A percentile compares a stretch with the other conserved stretches of the same genome.
Conservation (phyloP, 257 asterid genomes). For the Leptodermis oblonga region DNA sequence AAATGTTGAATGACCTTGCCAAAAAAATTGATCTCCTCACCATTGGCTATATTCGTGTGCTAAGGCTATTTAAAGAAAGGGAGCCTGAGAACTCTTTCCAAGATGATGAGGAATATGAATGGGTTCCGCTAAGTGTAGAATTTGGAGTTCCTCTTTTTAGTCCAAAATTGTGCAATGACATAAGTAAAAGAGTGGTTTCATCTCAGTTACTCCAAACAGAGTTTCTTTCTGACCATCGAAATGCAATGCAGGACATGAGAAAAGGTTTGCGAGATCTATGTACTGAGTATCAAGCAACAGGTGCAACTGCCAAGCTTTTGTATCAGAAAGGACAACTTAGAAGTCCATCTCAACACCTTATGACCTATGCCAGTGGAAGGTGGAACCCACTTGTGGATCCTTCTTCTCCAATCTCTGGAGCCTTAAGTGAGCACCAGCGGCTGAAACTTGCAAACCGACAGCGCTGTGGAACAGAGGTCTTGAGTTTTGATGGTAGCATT, state of each 20-base stretch:
- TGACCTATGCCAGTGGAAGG: slow-evolving; percentile 97
- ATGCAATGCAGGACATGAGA: slow-evolving; percentile 86
- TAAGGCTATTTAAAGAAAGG: slow-evolving; percentile 75
- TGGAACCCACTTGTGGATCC: slow-evolving; percentile 96
- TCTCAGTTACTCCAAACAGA: slow-evolving; percentile 90
- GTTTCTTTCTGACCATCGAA: slow-evolving; percentile 65
- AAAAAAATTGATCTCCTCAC: slow-evolving; percentile 71
- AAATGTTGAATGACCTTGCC: slow-evolving; percentile 57
- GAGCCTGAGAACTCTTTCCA: slow-evolving; percentile 42
- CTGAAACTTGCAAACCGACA: slow-evolving; percentile 87
- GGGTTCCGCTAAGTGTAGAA: slow-evolving; percentile 91
- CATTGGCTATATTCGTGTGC: slow-evolving; percentile 74
- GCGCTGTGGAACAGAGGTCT: slow-evolving; percentile 75
- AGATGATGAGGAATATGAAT: slow-evolving; percentile 66
- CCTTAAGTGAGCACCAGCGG: slow-evolving; percentile 78
- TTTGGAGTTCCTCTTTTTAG: slow-evolving; percentile 95
- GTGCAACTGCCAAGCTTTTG: slow-evolving; percentile 83
- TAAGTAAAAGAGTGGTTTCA: slow-evolving; percentile 77
- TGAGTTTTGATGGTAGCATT: slow-evolving; percentile 93
- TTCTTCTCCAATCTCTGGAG: slow-evolving; percentile 97
- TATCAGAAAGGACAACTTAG: slow-evolving; percentile 85
- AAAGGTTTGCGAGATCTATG: slow-evolving; percentile 72
- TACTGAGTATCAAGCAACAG: slow-evolving; percentile 88
- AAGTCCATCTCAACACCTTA: slow-evolving; percentile 53
- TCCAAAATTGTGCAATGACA: slow-evolving; percentile 78